Conservation (phyloP, 2,329 filamentous ascomycete genomes). For the Zymoseptoria pseudotritici region DNA sequence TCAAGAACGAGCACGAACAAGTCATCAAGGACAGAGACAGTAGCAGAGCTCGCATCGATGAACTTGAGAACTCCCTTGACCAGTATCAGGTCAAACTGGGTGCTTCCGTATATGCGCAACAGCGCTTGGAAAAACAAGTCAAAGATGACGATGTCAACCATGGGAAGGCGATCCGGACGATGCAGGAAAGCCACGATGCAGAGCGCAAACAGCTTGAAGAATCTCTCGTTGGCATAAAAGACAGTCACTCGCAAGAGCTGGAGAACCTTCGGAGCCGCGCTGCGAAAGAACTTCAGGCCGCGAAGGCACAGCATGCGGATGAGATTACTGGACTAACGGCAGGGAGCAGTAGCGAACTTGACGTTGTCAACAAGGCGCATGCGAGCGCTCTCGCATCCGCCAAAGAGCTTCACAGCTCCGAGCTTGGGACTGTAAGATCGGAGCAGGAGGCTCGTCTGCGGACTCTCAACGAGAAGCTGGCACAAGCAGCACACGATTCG, state of each 20-base stretch:
- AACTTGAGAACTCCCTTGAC: slow-evolving; percentile 6
- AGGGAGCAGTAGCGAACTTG: neutral
- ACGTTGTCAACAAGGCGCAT: slow-evolving; percentile 6
- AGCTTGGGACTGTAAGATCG: slow-evolving; percentile 5
- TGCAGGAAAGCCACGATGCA: slow-evolving; percentile 2
- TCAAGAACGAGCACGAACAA: slow-evolving; percentile 6
- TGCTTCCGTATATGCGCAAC: slow-evolving; percentile 1
- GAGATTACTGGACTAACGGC: slow-evolving; percentile 1
- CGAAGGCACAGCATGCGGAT: neutral
- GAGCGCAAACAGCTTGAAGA: slow-evolving; percentile 1
- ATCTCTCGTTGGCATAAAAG: neutral
- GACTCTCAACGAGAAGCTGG: slow-evolving; percentile 3
- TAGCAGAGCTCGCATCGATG: neutral
- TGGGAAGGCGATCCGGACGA: slow-evolving; percentile 1
- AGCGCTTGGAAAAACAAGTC: slow-evolving; percentile 6
- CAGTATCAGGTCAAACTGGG: slow-evolving; percentile 9
- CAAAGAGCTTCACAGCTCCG: slow-evolving; percentile 1
- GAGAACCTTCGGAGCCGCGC: neutral
- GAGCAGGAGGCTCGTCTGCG: slow-evolving; percentile 4
- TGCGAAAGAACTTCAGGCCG: slow-evolving; percentile 1
- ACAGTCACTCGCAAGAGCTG: slow-evolving; percentile 1
- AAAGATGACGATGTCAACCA: slow-evolving; percentile 7
- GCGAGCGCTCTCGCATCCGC: neutral
- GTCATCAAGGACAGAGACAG: slow-evolving; percentile 6
- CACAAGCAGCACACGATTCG: slow-evolving; percentile 2